Conservation (phyloP, 805 yeast genomes). For the Grigorovia yakushimaensis region DNA sequence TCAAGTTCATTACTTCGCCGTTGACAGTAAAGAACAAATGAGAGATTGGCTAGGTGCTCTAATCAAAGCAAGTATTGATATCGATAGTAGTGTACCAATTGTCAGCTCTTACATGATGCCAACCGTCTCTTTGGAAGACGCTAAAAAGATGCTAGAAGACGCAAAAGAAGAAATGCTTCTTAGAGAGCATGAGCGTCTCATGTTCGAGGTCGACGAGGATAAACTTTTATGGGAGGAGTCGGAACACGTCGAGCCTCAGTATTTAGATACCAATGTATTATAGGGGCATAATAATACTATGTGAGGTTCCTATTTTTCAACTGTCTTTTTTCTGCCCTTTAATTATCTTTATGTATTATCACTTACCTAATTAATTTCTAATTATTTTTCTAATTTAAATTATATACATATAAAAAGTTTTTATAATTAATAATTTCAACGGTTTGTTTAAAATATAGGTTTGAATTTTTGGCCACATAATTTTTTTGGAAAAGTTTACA, state of each 20-base stretch:
- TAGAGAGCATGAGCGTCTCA: constrained; percentile 35
- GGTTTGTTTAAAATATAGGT: background rate
- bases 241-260: background rate
- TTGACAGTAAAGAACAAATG: constrained; percentile 84
- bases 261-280: background rate
- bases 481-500: too few relatives aligned
- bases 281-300: too few relatives aligned
- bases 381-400: too few relatives aligned
- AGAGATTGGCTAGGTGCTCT: constrained; percentile 88
- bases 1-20: constrained; percentile 91
- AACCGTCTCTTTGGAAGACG: constrained; percentile 75
- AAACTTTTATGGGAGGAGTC: constrained; percentile 24
- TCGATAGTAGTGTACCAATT: constrained; percentile 86
- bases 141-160: constrained; percentile 74
- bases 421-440: background rate
- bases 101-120: constrained; percentile 92
- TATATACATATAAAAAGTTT: background rate
- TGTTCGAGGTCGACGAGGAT: constrained; percentile 26
- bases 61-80: constrained; percentile 90
- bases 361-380: background rate
- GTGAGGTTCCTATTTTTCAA: background rate
- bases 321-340: background rate
- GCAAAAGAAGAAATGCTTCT: constrained; percentile 64
- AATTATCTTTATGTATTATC: background rate
- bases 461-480: background rate